Conservation (phyloP, 2,329 filamentous ascomycete species). For the Calonectria pauciramosa region DNA sequence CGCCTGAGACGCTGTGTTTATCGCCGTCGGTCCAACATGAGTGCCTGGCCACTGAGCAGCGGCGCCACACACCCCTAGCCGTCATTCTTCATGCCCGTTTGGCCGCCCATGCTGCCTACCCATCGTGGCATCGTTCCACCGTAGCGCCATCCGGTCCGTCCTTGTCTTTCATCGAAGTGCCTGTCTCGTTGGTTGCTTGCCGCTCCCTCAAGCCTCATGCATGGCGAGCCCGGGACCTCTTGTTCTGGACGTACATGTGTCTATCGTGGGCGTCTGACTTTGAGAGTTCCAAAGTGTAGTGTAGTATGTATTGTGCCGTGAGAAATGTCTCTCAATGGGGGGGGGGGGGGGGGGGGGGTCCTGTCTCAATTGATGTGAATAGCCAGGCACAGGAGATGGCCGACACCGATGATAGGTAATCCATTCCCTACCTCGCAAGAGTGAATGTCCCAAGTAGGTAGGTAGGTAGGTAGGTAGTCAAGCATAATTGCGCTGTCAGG, state of each 20-base stretch:
- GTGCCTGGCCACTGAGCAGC: constrained; percentile 15
- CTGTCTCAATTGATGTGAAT: constrained; percentile 5
- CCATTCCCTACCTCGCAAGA: neutral
- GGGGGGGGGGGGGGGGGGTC: too few species aligned
- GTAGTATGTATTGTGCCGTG: neutral
- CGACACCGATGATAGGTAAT: neutral
- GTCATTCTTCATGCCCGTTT: constrained; percentile 36
- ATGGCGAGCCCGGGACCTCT: constrained; percentile 21
- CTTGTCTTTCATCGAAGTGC: constrained; percentile 7
- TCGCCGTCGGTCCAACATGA: constrained; percentile 10
- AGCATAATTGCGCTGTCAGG: constrained; percentile 5
- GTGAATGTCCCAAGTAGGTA: constrained; percentile 3
- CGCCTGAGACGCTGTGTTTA: constrained; percentile 31
- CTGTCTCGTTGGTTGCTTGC: constrained; percentile 7
- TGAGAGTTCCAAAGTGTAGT: neutral
- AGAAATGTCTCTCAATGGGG: neutral
- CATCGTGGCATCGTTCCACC: constrained; percentile 42
- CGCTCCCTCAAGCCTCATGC: constrained; percentile 13
- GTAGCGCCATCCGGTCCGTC: constrained; percentile 41
- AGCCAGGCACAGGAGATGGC: neutral
- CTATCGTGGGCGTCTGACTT: neutral
- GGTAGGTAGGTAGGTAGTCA: constrained; percentile 3
- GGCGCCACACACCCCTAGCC: constrained; percentile 19
- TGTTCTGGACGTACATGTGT: neutral
- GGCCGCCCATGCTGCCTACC: constrained; percentile 13